phyloP scores from a whole-genome alignment of 2,329 filamentous ascomycete genomes.

The Metarhizium anisopliae region DNA sequence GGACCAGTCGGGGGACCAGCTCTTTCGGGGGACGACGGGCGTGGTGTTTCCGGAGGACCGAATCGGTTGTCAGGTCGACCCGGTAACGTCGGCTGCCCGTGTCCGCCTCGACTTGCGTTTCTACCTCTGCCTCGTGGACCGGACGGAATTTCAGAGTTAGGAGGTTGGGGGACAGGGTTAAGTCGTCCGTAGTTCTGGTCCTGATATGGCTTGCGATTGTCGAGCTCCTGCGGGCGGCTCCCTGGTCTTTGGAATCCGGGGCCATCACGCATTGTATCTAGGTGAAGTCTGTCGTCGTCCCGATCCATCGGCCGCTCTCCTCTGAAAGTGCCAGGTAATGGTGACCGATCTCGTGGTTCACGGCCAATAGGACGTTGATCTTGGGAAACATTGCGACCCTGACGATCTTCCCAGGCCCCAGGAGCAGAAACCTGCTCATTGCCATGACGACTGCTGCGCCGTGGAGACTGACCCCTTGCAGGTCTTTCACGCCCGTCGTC shows the following conservation, averaged over 20 bases:
- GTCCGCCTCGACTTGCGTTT: slow-evolving; percentile 28
- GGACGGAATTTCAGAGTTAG: slow-evolving; percentile 40
- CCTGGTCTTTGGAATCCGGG: slow-evolving; percentile 27
- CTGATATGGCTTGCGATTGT: slow-evolving; percentile 42
- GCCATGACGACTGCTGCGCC: slow-evolving; percentile 26
- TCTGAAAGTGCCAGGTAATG: slow-evolving; percentile 17
- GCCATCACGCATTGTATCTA: slow-evolving; percentile 32
- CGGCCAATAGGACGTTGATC: slow-evolving; percentile 22
- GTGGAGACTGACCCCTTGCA: slow-evolving; percentile 38
- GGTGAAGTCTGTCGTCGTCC: slow-evolving; percentile 19
- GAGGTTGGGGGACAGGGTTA: slow-evolving; percentile 36
- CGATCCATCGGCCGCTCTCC: slow-evolving; percentile 32
- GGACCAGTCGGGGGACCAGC: slow-evolving; percentile 39
- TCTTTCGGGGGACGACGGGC: slow-evolving; percentile 38
- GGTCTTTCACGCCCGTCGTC: slow-evolving; percentile 36
- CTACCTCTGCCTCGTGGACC: slow-evolving; percentile 45
- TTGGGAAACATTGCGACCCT: slow-evolving; percentile 29
- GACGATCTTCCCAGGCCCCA: slow-evolving; percentile 35
- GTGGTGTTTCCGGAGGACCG: slow-evolving; percentile 27
- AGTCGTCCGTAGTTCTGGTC: slow-evolving; percentile 56
- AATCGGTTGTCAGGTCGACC: slow-evolving; percentile 34
- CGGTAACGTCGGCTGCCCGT: slow-evolving; percentile 24
- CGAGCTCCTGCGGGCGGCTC: slow-evolving; percentile 32
- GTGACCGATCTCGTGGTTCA: slow-evolving; percentile 24
- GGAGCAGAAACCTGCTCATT: slow-evolving; percentile 24